Percentiles rank a stretch among this genome's conserved stretches.
phyloP scores from a whole-genome alignment of 306 rosid species.

The Rosa lucieae region DNA sequence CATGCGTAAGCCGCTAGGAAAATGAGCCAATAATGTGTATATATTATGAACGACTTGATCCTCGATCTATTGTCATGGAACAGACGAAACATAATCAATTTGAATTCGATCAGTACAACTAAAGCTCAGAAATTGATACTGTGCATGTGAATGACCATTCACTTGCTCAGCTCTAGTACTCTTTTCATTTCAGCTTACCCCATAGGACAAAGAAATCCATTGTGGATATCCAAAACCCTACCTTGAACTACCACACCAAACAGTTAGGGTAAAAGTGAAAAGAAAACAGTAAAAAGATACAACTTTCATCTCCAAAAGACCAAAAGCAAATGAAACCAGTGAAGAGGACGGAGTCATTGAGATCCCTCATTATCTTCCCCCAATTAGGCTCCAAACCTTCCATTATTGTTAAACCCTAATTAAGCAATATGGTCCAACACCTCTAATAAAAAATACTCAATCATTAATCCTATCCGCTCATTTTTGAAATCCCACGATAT shows the following conservation, averaged over 20 bases:
- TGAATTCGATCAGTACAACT: background rate
- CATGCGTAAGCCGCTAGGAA: background rate
- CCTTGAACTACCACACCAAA: background rate
- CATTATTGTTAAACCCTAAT: background rate
- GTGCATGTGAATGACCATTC: constrained; percentile 4
- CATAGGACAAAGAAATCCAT: background rate
- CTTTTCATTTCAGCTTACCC: background rate
- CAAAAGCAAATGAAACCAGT: background rate
- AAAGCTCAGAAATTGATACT: background rate
- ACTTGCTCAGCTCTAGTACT: background rate
- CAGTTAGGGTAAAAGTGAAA: background rate
- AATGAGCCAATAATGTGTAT: background rate
- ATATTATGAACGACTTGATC: background rate
- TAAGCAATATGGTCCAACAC: background rate
- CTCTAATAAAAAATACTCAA: background rate
- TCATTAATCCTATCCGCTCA: constrained; percentile 27
- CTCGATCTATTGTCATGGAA: background rate
- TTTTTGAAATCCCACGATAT: constrained; percentile 16
- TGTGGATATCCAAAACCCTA: background rate
- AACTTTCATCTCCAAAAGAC: background rate
- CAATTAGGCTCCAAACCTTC: background rate
- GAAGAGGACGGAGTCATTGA: background rate
- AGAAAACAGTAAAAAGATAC: background rate
- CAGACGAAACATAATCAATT: no score
- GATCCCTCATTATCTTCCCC: background rate